These are phyloP conservation scores for Erodium maritimum DNA, from an alignment of 345 rosid species.

Conservation along the genomic window DNA sequence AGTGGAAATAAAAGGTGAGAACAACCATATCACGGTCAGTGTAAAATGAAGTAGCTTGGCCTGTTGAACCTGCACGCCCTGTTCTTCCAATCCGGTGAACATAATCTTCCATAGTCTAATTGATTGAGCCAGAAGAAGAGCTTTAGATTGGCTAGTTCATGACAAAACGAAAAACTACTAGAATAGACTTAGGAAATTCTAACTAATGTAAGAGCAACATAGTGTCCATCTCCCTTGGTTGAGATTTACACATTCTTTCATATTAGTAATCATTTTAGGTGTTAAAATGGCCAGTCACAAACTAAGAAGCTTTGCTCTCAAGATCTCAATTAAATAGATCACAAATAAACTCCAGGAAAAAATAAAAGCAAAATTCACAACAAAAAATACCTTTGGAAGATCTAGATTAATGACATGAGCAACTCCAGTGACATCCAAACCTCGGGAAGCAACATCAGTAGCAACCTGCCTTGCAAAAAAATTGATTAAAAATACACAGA, in stretches of 20 bases:
- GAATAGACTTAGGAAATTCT: slow-evolving; percentile 7
- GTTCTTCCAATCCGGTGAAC: slow-evolving; percentile 34
- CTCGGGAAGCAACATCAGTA: slow-evolving; percentile 38
- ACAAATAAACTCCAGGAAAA: neutral
- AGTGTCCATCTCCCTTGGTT: neutral
- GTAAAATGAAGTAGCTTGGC: slow-evolving; percentile 32
- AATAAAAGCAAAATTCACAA: slow-evolving; percentile 7
- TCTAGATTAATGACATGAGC: slow-evolving; percentile 33
- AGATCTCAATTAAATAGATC: neutral
- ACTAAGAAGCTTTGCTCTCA: neutral
- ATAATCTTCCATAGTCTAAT: slow-evolving; percentile 32
- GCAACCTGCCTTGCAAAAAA: slow-evolving; percentile 20
- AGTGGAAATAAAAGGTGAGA: slow-evolving; percentile 1
- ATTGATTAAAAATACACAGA: neutral
- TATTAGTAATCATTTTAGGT: too few relatives aligned
- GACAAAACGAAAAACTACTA: slow-evolving; percentile 13
- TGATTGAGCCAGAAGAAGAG: slow-evolving; percentile 19
- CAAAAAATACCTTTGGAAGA: slow-evolving; percentile 29
- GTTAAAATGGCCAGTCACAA: neutral
- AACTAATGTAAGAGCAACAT: neutral
- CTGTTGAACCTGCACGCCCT: slow-evolving; percentile 31
- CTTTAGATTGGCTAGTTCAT: slow-evolving; percentile 22
- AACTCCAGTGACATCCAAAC: slow-evolving; percentile 35
- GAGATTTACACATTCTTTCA: neutral
- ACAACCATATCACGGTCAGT: slow-evolving; percentile 27